Evolutionary conservation across 306 rosid species (phyloP).

Genomic region (Begonia loranthoides): DNA sequence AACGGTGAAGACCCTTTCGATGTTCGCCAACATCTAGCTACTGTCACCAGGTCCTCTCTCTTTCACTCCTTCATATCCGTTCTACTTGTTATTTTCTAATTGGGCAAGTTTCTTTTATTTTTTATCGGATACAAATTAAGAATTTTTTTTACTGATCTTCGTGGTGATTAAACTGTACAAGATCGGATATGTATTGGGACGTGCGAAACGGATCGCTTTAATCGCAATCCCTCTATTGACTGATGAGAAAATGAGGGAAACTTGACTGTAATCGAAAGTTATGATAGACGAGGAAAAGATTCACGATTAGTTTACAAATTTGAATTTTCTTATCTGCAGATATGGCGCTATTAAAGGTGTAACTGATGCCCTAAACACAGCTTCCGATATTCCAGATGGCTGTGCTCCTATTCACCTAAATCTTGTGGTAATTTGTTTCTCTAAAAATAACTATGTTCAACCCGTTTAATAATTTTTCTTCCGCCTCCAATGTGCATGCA

Average conservation of each 20-base stretch:
- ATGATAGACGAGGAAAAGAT: too few species aligned
- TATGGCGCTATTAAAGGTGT: constrained; percentile 48
- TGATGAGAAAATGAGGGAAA: too few species aligned
- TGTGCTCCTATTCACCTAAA: constrained; percentile 75
- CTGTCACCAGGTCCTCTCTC: constrained; percentile 52
- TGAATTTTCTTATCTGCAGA: constrained; percentile 27
- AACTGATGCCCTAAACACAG: constrained; percentile 19
- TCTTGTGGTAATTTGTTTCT: constrained; percentile 58
- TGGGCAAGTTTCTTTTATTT: not conserved
- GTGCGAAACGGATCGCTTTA: too few species aligned
- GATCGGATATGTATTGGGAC: too few species aligned
- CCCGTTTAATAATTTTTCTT: not conserved
- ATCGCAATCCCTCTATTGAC: too few species aligned
- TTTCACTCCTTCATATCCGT: not conserved
- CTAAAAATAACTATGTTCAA: not conserved
- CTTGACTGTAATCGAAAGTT: too few species aligned
- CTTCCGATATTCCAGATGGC: constrained; percentile 48
- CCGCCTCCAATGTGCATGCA: too few species aligned
- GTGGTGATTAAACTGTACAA: not conserved
- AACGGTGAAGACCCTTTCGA: constrained; percentile 39
- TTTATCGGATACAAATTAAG: too few species aligned
- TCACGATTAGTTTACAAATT: not conserved
- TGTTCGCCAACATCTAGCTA: constrained; percentile 62
- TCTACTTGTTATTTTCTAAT: too few species aligned
- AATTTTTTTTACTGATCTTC: not conserved